Base-by-base conservation (phyloP, 768 basidiomycete species). In the Leccinum truebloodii region DNA sequence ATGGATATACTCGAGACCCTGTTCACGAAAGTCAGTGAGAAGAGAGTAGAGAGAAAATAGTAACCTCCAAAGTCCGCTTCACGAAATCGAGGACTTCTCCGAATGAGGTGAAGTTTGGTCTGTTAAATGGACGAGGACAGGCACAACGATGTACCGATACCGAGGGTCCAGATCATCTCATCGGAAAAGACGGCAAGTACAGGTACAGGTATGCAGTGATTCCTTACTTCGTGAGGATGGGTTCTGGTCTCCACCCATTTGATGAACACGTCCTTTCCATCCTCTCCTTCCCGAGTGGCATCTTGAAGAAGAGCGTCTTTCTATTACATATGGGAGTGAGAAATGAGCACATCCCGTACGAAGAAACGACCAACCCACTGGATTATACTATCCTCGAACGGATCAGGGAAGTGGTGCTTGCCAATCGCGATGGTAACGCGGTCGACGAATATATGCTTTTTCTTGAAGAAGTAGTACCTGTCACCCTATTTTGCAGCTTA, bases 1-100 rank as follows among this genome's bases (percentile, higher is more conserved):
- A 52, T 79, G 78, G 49, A 79, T 72, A 51, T 75, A 79, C 14
- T 63, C 64, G 1, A 78, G 57, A 2, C 75, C 76, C 76, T 78
- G 18, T 20, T 9, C n/a, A 10, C 18, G 3, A n/a, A 0, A 18
- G 12, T 65, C 2, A 65, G 34, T 2, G 13, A 3, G 2, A 4
- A n/a, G 2, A 24, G 20, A 16, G 12, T 0, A 1, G 8, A 4
- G 3, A n/a, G n/a, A 22, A 6, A 0, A 12, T 13, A 35, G 46
- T 34, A 3, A 61, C 74, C 41, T 74, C 72, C 1, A 75, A 59
- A 1, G 69, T 63, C 46, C 73, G 72, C 3, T 60, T 57, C 24
- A 71, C 60, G 49, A 73, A 76, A n/a, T 72, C 71, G 3, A 71
- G 14, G 3, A 70, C 65, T 44, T 75, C 69, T 34, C 70, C 68